Conservation (phyloP, 192 early-diverging fungal species). For the Linnemannia exigua region DNA sequence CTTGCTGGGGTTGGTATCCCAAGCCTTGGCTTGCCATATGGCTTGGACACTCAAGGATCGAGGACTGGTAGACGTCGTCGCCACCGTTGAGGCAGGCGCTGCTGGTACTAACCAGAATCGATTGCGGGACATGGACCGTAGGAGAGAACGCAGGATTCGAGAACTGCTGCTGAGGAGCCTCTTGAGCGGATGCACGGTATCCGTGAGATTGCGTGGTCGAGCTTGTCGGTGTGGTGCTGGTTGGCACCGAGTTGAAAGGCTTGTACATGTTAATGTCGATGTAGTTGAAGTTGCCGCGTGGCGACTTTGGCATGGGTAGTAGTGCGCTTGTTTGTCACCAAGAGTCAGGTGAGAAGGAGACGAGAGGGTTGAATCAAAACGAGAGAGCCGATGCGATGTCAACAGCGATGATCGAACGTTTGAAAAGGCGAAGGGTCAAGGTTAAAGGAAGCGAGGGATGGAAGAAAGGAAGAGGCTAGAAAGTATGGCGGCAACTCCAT, state of each 20-base stretch:
- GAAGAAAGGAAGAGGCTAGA: not conserved
- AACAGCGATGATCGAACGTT: not conserved
- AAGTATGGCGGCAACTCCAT: no score
- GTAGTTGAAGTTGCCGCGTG: not conserved
- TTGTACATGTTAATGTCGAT: not conserved
- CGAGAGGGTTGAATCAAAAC: not conserved
- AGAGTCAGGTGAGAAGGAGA: not conserved
- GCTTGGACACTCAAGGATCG: not conserved
- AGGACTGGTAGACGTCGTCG: not conserved
- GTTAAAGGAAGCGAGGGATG: not conserved
- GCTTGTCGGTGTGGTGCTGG: not conserved
- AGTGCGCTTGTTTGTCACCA: not conserved
- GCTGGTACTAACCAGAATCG: not conserved
- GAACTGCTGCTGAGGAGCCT: not conserved
- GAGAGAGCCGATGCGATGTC: not conserved
- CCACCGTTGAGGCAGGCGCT: not conserved
- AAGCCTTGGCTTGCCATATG: not conserved
- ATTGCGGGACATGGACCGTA: not conserved
- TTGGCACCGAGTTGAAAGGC: not conserved
- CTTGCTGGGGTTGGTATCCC: not conserved
- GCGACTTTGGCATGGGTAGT: not conserved
- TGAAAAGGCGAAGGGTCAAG: not conserved
- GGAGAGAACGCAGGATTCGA: not conserved
- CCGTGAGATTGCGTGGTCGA: not conserved
- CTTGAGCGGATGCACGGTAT: not conserved